phyloP scores from a whole-genome alignment of 2,329 filamentous ascomycete species.

The Alternaria infectoria region DNA sequence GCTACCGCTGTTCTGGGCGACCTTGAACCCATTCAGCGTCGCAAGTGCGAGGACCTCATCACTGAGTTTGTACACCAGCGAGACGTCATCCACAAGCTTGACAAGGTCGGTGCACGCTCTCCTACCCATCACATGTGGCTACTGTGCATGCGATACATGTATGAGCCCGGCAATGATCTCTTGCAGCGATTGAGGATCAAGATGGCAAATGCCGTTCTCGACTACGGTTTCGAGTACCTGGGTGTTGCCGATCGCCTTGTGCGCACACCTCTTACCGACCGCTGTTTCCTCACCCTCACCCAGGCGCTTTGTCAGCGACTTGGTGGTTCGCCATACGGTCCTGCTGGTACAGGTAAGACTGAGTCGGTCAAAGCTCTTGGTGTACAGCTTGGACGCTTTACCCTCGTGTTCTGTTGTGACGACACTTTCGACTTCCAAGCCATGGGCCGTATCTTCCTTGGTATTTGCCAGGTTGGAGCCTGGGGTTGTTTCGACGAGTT shows the following conservation, averaged over 20 bases:
- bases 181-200: slow-evolving; percentile 84
- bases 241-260: slow-evolving; percentile 96
- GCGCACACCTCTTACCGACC: slow-evolving; percentile 93
- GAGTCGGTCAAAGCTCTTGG: slow-evolving; percentile 98
- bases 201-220: slow-evolving; percentile 95
- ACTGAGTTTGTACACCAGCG: slow-evolving; percentile 99
- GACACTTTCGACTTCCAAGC: slow-evolving; percentile 99
- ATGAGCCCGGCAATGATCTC: slow-evolving; percentile 79
- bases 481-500: slow-evolving; percentile 99
- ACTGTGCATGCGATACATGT: slow-evolving; percentile 95
- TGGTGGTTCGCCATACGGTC: slow-evolving; percentile 95
- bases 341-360: slow-evolving; percentile 97
- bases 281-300: slow-evolving; percentile 96
- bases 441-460: slow-evolving; percentile 98
- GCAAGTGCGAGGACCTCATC: slow-evolving; percentile 98
- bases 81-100: slow-evolving; percentile 87
- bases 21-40: slow-evolving; percentile 82
- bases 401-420: slow-evolving; percentile 98
- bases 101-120: slow-evolving; percentile 74
- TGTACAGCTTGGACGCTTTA: slow-evolving; percentile 95
- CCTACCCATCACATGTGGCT: slow-evolving; percentile 90
- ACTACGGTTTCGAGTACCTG: slow-evolving; percentile 97
- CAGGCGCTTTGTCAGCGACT: slow-evolving; percentile 94
- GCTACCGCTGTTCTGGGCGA: slow-evolving; percentile 90
- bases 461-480: slow-evolving; percentile 97